Evolutionary conservation across 2,329 filamentous ascomycete genomes (phyloP).

Genomic region (Zymoseptoria brevis): DNA sequence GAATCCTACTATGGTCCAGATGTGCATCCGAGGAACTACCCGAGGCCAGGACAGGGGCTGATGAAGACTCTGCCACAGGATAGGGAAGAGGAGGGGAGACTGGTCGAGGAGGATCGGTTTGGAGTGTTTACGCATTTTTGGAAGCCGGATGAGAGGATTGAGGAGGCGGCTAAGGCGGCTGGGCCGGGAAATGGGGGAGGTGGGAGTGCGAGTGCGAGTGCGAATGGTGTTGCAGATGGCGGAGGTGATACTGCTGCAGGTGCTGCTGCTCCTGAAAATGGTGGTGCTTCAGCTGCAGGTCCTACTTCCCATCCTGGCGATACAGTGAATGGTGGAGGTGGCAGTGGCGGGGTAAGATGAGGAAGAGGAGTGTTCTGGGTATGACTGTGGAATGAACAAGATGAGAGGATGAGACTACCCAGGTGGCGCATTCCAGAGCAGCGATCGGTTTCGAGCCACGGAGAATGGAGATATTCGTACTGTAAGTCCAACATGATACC

Average conservation of each 20-base stretch:
- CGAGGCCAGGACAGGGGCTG: slow-evolving; percentile 54
- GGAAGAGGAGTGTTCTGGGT: neutral
- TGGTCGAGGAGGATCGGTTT: slow-evolving; percentile 49
- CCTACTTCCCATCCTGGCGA: neutral
- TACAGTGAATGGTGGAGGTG: neutral
- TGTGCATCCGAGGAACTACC: slow-evolving; percentile 51
- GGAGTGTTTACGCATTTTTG: slow-evolving; percentile 49
- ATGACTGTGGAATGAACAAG: neutral
- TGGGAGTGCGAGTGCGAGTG: neutral
- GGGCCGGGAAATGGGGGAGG: slow-evolving; percentile 2
- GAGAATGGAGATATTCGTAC: no score
- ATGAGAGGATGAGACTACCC: neutral
- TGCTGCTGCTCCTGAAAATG: neutral
- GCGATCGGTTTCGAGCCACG: no score
- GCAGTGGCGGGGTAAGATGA: neutral
- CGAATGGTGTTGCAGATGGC: neutral
- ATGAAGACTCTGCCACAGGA: slow-evolving; percentile 46
- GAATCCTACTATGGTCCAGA: slow-evolving; percentile 41
- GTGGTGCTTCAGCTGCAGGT: neutral
- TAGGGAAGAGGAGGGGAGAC: slow-evolving; percentile 52
- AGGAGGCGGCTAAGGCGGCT: neutral
- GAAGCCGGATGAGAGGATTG: slow-evolving; percentile 11
- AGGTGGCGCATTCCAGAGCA: no score
- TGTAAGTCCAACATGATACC: no score
- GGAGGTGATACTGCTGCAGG: neutral